A percentile compares a stretch with the other conserved stretches of the same genome.
phyloP scores from a whole-genome alignment of 2,329 filamentous ascomycete genomes.

The Lecanosticta acicola region DNA sequence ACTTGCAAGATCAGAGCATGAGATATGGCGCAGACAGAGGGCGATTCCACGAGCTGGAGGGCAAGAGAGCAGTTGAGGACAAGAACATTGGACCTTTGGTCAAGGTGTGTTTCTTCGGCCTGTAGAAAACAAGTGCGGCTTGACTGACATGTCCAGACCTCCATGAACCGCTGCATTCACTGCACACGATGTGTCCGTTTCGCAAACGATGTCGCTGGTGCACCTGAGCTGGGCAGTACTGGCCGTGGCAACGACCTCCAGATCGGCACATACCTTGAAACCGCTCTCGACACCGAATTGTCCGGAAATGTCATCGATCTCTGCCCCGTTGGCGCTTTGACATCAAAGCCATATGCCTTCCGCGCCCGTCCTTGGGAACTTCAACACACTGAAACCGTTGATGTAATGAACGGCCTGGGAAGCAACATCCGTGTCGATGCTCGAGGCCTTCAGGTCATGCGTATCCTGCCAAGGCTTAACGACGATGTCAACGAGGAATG shows the following conservation, averaged over 20 bases:
- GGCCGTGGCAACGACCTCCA: constrained; percentile 96
- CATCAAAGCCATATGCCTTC: constrained; percentile 97
- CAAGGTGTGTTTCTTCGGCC: constrained; percentile 50
- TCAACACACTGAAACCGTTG: constrained; percentile 91
- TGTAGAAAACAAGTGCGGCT: neutral
- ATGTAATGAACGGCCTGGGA: constrained; percentile 86
- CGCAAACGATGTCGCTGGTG: constrained; percentile 93
- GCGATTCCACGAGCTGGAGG: constrained; percentile 89
- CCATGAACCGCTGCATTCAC: constrained; percentile 99
- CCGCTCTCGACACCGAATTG: constrained; percentile 86
- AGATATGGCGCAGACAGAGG: constrained; percentile 93
- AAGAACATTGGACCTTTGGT: constrained; percentile 98
- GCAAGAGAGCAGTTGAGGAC: constrained; percentile 97
- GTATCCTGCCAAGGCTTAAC: constrained; percentile 84
- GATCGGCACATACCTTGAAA: constrained; percentile 96
- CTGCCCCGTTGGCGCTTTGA: constrained; percentile 92
- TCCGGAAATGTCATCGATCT: constrained; percentile 98
- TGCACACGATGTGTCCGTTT: constrained; percentile 97
- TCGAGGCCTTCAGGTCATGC: constrained; percentile 92
- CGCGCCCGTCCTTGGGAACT: constrained; percentile 94
- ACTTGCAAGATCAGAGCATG: constrained; percentile 99
- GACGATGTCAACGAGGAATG: constrained; percentile 99
- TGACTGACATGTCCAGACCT: constrained; percentile 55
- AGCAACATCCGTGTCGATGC: constrained; percentile 94
- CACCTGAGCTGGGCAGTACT: constrained; percentile 87